Percentiles rank a stretch among this genome's conserved stretches.
Evolutionary conservation across 1,139 yeast species (phyloP).

Genomic region (Taiozyma sp.): DNA sequence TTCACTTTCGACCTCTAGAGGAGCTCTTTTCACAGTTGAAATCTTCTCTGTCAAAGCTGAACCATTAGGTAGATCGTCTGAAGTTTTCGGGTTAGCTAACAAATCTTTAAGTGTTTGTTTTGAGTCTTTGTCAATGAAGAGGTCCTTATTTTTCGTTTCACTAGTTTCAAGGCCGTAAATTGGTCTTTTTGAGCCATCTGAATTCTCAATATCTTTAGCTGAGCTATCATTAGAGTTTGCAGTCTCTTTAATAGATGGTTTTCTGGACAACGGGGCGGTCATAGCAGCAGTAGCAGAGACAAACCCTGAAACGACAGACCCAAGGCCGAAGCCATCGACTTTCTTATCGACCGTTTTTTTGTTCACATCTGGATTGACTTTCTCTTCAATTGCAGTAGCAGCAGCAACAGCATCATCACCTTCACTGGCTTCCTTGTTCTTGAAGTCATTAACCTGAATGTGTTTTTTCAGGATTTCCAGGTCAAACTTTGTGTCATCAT

Average conservation of each 20-base stretch:
- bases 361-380: background rate
- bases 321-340: background rate
- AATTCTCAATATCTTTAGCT: background rate
- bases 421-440: background rate
- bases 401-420: background rate
- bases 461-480: slow-evolving; percentile 4
- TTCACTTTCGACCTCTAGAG: slow-evolving; percentile 1
- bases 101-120: background rate
- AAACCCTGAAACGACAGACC: background rate
- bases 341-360: background rate
- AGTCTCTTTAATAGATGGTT: background rate
- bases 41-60: background rate
- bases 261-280: background rate
- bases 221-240: background rate
- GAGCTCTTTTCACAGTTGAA: background rate
- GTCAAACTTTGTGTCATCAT: background rate
- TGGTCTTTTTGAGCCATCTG: background rate
- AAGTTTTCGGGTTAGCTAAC: background rate
- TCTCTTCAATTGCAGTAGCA: background rate
- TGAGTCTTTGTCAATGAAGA: background rate
- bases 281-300: background rate
- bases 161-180: background rate
- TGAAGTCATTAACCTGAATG: slow-evolving; percentile 3
- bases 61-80: background rate
- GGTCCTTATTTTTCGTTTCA: background rate